A percentile compares a stretch with the other conserved stretches of the same genome.
phyloP scores from a whole-genome alignment of 306 rosid species.

The Dicorynia guianensis region DNA sequence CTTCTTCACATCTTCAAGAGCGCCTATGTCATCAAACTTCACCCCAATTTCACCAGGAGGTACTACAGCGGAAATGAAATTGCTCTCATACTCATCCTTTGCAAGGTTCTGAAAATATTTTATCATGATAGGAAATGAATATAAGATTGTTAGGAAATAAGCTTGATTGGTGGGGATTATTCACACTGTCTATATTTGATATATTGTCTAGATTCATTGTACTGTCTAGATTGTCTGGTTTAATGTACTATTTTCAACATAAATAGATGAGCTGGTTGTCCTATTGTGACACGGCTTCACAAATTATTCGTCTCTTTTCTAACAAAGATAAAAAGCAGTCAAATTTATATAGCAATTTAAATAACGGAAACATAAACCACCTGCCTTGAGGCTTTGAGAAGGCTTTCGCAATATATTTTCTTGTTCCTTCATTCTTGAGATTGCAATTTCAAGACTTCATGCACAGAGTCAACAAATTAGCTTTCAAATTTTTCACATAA shows the following conservation, averaged over 20 bases:
- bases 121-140: slow-evolving; percentile 26
- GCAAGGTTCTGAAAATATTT: slow-evolving; percentile 79
- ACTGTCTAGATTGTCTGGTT: no score
- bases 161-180: no score
- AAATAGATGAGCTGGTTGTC: no score
- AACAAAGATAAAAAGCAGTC: slow-evolving; percentile 2
- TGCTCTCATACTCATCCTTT: slow-evolving; percentile 92
- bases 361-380: slow-evolving; percentile 33
- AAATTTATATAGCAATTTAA: slow-evolving; percentile 20
- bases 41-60: slow-evolving; percentile 98
- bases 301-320: no score
- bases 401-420: slow-evolving; percentile 74
- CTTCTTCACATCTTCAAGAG: slow-evolving; percentile 92
- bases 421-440: slow-evolving; percentile 80
- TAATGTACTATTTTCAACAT: no score
- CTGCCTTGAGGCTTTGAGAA: slow-evolving; percentile 87
- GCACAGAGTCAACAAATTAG: slow-evolving; percentile 39
- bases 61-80: slow-evolving; percentile 90
- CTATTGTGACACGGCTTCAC: no score
- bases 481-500: slow-evolving; percentile 15
- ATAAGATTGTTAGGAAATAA: no score
- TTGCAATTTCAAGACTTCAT: slow-evolving; percentile 84
- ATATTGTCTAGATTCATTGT: no score
- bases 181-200: no score
- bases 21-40: slow-evolving; percentile 94